Conservation (phyloP, 768 basidiomycete species). For the Pholiota conissans region DNA sequence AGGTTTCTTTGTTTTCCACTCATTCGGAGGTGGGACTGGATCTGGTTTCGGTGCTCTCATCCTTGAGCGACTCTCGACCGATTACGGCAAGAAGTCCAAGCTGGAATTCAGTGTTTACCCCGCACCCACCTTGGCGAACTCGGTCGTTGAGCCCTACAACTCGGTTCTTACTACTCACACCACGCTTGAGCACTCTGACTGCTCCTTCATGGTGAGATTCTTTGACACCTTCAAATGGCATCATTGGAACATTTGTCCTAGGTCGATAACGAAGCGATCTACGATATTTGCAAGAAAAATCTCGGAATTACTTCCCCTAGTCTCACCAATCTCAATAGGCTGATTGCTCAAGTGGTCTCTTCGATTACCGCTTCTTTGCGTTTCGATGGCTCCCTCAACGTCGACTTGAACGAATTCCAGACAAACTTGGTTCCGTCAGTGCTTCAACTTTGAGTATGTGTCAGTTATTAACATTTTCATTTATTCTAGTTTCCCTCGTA, state of each 20-base stretch:
- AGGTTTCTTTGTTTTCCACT: constrained; percentile 99
- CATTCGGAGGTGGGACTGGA: constrained; percentile 98
- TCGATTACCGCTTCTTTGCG: constrained; percentile 95
- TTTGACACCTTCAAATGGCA: neutral
- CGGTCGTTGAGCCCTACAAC: constrained; percentile 99
- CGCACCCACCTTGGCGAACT: constrained; percentile 88
- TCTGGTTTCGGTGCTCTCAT: constrained; percentile 97
- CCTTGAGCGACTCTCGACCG: constrained; percentile 91
- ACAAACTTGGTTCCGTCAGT: constrained; percentile 95
- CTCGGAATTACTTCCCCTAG: constrained; percentile 82
- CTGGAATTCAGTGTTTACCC: constrained; percentile 98
- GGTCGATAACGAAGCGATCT: constrained; percentile 94
- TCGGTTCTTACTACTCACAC: constrained; percentile 96
- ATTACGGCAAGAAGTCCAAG: constrained; percentile 99
- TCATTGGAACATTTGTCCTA: constrained; percentile 21
- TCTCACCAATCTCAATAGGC: constrained; percentile 90
- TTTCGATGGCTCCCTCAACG: constrained; percentile 96
- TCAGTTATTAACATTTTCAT: constrained; percentile 3
- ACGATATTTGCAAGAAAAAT: constrained; percentile 98
- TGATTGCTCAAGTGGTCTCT: constrained; percentile 98
- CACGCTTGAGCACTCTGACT: constrained; percentile 97
- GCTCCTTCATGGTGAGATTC: constrained; percentile 89
- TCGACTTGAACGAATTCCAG: constrained; percentile 98
- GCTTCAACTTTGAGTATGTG: neutral
- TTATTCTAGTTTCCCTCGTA: constrained; percentile 81